Conservation (phyloP, 345 rosid genomes). For the Arabidopsis suecica region DNA sequence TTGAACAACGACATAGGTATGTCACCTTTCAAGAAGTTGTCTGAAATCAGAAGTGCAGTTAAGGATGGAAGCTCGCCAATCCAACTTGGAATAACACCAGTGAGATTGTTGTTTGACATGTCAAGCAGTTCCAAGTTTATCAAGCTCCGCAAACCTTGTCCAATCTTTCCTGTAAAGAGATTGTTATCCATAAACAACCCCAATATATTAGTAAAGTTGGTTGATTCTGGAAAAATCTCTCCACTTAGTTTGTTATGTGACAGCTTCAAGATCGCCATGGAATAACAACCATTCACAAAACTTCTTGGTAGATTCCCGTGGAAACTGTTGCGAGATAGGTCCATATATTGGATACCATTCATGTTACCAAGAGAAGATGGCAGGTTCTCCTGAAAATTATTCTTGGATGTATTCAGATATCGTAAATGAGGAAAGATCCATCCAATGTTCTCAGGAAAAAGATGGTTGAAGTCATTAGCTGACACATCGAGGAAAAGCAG, state of each 20-base stretch:
- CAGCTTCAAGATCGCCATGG: not conserved
- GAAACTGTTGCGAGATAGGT: slow-evolving; percentile 25
- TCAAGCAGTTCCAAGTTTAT: not conserved
- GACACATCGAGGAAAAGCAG: slow-evolving; percentile 9
- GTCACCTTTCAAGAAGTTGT: slow-evolving; percentile 21
- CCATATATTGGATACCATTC: not conserved
- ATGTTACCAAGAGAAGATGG: slow-evolving; percentile 22
- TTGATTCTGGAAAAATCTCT: not conserved
- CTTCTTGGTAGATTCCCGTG: slow-evolving; percentile 11
- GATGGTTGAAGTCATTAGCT: not conserved
- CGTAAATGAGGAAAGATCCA: slow-evolving; percentile 10
- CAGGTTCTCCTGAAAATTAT: not conserved
- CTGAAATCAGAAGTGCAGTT: not conserved
- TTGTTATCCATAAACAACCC: not conserved
- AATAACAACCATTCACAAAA: not conserved
- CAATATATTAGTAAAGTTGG: not conserved
- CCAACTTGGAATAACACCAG: slow-evolving; percentile 29
- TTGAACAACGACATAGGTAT: not conserved
- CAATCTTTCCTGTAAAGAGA: slow-evolving; percentile 21
- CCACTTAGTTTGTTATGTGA: slow-evolving; percentile 28
- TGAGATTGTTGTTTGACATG: slow-evolving; percentile 14
- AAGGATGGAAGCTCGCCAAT: not conserved
- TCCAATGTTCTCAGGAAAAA: not conserved
- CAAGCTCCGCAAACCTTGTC: not conserved
- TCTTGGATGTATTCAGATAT: not conserved